Evolutionary conservation across 495 filamentous ascomycete species (phyloP).

Genomic region (Penicillium parvum): DNA sequence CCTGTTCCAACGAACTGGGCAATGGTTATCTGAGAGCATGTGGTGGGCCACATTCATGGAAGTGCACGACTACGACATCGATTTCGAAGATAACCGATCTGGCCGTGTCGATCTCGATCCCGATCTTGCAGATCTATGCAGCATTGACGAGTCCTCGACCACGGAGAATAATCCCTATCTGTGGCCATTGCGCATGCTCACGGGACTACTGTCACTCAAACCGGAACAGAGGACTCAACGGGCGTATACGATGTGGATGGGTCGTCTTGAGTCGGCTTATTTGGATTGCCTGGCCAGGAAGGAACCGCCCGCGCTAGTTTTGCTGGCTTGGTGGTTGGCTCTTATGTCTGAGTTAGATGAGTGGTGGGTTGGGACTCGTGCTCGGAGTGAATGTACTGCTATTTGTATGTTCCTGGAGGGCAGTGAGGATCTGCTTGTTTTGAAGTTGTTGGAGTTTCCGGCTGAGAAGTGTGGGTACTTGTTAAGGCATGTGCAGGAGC

Average conservation of each 20-base stretch:
- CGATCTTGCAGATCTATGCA: conserved; percentile 36
- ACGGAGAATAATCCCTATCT: conserved; percentile 37
- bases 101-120: conserved; percentile 34
- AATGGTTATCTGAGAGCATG: conserved; percentile 36
- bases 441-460: conserved; percentile 39
- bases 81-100: conserved; percentile 28
- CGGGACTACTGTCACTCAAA: conserved; percentile 25
- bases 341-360: conserved; percentile 28
- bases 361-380: conserved; percentile 41
- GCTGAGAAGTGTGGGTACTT: conserved; percentile 80
- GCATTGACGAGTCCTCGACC: conserved; percentile 34
- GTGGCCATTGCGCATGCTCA: conserved; percentile 35
- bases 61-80: conserved; percentile 16
- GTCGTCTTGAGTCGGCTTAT: conserved; percentile 30
- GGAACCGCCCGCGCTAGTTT: conserved; percentile 39
- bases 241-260: conserved; percentile 34
- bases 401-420: conserved; percentile 43
- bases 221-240: conserved; percentile 11
- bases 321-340: conserved; percentile 44
- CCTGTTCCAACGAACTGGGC: conserved; percentile 27
- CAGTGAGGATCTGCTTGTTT: conserved; percentile 22
- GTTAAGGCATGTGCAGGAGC: conserved; percentile 68
- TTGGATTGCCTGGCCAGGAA: conserved; percentile 30
- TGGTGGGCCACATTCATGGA: conserved; percentile 34
- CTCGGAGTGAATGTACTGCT: conserved; percentile 40